These are phyloP conservation scores for Diaporthe vaccinii DNA, from an alignment of 2,329 filamentous ascomycete species.

Conservation along the genomic window DNA sequence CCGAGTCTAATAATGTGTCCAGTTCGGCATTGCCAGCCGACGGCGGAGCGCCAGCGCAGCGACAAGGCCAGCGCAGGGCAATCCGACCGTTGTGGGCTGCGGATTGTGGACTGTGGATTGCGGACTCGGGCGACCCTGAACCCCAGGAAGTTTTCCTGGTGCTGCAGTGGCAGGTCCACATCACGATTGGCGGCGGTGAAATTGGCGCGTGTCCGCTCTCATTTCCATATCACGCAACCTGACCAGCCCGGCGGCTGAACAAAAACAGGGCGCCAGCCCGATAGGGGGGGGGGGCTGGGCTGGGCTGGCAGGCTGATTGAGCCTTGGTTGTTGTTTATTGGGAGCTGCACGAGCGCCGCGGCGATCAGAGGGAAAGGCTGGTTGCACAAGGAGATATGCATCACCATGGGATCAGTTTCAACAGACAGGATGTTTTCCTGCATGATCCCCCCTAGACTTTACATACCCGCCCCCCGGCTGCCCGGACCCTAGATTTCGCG, in stretches of 20 bases:
- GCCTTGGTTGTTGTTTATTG: conserved; percentile 8
- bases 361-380: conserved; percentile 18
- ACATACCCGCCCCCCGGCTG: conserved; percentile 12
- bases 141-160: conserved; percentile 23
- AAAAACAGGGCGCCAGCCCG: conserved; percentile 31
- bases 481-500: conserved; percentile 24
- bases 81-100: conserved; percentile 3
- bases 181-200: conserved; percentile 38
- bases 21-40: conserved; percentile 26
- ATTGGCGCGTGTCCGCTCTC: conserved; percentile 40
- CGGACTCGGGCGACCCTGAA: neutral
- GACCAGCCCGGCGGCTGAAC: conserved; percentile 23
- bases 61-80: neutral
- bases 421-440: conserved; percentile 12
- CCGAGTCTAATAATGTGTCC: conserved; percentile 12
- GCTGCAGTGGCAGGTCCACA: neutral
- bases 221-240: conserved; percentile 40
- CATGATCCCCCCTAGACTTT: neutral
- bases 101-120: neutral
- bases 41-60: conserved; percentile 17
- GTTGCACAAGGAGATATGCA: conserved; percentile 20
- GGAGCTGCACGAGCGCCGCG: conserved; percentile 26
- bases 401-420: conserved; percentile 26
- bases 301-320: conserved; percentile 1
- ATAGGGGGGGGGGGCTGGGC: conserved; percentile 20